These are phyloP conservation scores for Neurospora tetraspora DNA, from an alignment of 495 filamentous ascomycete species.

Conservation along the genomic window DNA sequence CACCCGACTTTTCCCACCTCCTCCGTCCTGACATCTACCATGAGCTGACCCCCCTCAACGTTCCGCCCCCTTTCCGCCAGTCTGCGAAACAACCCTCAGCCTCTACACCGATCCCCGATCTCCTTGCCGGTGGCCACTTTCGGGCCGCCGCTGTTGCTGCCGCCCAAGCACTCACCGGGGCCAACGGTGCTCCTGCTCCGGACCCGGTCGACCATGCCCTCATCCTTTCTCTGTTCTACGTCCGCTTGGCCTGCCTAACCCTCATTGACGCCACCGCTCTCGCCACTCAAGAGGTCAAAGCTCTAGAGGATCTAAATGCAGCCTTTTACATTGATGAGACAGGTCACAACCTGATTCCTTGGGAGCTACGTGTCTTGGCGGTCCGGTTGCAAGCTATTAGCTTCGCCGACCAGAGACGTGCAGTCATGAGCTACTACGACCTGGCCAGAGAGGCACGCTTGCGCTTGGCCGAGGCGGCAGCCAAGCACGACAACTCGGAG, in stretches of 20 bases:
- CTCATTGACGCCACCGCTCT: conserved; percentile 57
- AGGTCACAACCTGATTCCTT: conserved; percentile 59
- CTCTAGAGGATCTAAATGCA: conserved; percentile 68
- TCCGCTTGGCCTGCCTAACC: conserved; percentile 71
- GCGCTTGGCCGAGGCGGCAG: conserved; percentile 31
- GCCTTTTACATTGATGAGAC: conserved; percentile 51
- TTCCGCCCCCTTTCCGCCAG: conserved; percentile 53
- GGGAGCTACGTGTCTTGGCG: conserved; percentile 73
- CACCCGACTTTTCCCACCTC: conserved; percentile 71
- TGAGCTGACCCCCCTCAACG: conserved; percentile 54
- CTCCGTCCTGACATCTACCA: conserved; percentile 74
- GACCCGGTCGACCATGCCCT: conserved; percentile 44
- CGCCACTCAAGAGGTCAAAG: conserved; percentile 78
- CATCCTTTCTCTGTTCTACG: conserved; percentile 73
- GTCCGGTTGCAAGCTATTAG: conserved; percentile 77
- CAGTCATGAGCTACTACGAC: conserved; percentile 83
- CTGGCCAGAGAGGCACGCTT: conserved; percentile 65
- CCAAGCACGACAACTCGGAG: conserved; percentile 32
- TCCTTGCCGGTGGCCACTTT: conserved; percentile 52
- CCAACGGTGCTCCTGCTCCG: conserved; percentile 31
- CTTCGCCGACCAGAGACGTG: conserved; percentile 70
- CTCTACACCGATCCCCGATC: conserved; percentile 38
- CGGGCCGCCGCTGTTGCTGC: conserved; percentile 66
- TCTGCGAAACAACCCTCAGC: conserved; percentile 33
- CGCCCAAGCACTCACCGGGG: conserved; percentile 53